These are phyloP conservation scores for Blakeslea trispora DNA, from an alignment of 371 early-diverging fungal genomes.

Conservation along the genomic window DNA sequence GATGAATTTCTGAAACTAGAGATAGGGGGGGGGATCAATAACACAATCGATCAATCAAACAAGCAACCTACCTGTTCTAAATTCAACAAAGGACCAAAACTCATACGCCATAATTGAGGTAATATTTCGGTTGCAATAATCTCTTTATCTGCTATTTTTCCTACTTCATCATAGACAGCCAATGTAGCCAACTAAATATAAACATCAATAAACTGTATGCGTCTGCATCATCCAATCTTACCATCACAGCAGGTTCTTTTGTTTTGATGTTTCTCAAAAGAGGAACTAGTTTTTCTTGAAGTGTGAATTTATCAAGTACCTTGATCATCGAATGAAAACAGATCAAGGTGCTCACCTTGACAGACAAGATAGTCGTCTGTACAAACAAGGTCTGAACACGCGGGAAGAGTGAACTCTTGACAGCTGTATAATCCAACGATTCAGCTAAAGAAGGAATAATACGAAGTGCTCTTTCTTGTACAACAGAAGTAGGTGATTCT, in stretches of 20 bases:
- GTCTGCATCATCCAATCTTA: conserved; percentile 27
- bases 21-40: too few relatives aligned
- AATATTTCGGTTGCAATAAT: conserved; percentile 75
- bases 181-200: conserved; percentile 67
- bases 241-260: conserved; percentile 78
- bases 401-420: conserved; percentile 74
- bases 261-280: conserved; percentile 75
- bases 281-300: conserved; percentile 77
- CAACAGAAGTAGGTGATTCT: conserved; percentile 57
- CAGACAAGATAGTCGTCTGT: conserved; percentile 68
- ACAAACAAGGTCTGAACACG: conserved; percentile 72
- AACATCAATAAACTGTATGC: neutral
- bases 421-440: conserved; percentile 68
- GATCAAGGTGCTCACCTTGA: conserved; percentile 76
- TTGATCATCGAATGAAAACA: conserved; percentile 77
- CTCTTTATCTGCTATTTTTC: conserved; percentile 71
- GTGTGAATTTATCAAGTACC: conserved; percentile 71
- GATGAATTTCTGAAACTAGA: conserved; percentile 71
- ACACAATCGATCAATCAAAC: too few relatives aligned
- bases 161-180: conserved; percentile 80
- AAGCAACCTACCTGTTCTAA: conserved; percentile 76
- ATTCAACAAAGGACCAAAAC: conserved; percentile 71
- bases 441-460: conserved; percentile 65
- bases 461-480: conserved; percentile 80
- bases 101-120: conserved; percentile 80